Conservation (phyloP, 2,329 filamentous ascomycete species). For the Fusarium incarnatum region DNA sequence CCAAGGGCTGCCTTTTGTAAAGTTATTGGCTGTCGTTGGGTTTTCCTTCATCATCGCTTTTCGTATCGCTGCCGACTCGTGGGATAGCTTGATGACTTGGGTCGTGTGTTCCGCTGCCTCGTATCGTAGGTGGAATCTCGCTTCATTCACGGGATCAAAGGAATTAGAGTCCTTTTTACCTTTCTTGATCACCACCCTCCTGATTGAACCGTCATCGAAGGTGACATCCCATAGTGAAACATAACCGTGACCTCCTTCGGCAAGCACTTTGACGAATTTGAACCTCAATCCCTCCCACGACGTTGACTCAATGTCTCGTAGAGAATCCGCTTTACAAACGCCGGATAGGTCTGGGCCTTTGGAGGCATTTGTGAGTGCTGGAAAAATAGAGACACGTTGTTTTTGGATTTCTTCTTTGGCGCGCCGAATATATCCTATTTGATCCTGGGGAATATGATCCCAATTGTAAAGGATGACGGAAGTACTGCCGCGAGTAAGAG, state of each 20-base stretch:
- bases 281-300: constrained; percentile 40
- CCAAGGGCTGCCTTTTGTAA: constrained; percentile 7
- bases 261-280: constrained; percentile 45
- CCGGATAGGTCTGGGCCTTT: background rate
- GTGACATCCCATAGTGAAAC: constrained; percentile 41
- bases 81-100: constrained; percentile 43
- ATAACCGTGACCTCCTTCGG: constrained; percentile 45
- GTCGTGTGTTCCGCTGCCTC: constrained; percentile 44
- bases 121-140: constrained; percentile 46
- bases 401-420: background rate
- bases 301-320: background rate
- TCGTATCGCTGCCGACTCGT: constrained; percentile 19
- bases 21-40: background rate
- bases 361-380: no score
- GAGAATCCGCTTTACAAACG: background rate
- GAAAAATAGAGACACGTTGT: background rate
- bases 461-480: constrained; percentile 21
- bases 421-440: background rate
- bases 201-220: constrained; percentile 37
- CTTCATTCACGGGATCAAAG: constrained; percentile 32
- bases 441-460: background rate
- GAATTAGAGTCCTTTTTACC: background rate
- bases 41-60: constrained; percentile 5
- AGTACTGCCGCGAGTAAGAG: constrained; percentile 37
- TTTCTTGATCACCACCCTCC: constrained; percentile 47